Base-by-base conservation (phyloP, 805 yeast genomes). In the Candida parachauliodes region DNA sequence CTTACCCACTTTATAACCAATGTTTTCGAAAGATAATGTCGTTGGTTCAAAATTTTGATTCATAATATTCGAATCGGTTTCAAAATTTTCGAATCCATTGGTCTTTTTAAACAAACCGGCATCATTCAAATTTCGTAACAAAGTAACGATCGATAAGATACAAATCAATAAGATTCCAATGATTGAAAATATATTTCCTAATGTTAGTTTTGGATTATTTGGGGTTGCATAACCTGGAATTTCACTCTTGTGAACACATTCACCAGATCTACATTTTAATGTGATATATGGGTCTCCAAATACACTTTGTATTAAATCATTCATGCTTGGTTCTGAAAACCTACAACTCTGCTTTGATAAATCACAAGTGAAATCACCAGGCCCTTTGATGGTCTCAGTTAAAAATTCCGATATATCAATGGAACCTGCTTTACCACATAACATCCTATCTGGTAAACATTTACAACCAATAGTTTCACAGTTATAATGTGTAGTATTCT, bases 311-410 rank as follows among this genome's bases (percentile, higher is more conserved):
- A 93, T 93, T 52, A 93, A 72, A 47, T 86, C 94, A 62, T 93
- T 86, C 97, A 93, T 91, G 38, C 93, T 81, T 31, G 98, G 98
- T 55, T 93, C 98, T 2, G 91, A 81, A 52, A 93, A 93, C 32
- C 70, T 70, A 64, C 98, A 93, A 32, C 69, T 61, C 28, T 70
- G 76, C 11, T 73, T 57, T 5, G 62, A 57, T 16, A 85, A 57
- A 56, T 88, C 86, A 63, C 98, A 93, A 3, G 78, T 64, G 52
- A 93, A 88, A 45, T 84, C 89, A 22, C 96, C 98, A 0, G 98
- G 98, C 2, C 98, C 98, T 26, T 66, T 68, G 43, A 93, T 88
- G 4, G 95, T 85, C 54, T 89, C 93, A 2, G 88, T 79, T 43
- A 93, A 70, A 59, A 94, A 93, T 39, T 91, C 98, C 1, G 95